Percentiles rank a stretch among this genome's conserved stretches.
These are phyloP conservation scores for Fistulina hepatica DNA, from an alignment of 1,284 basidiomycete species.

Conservation along the genomic window DNA sequence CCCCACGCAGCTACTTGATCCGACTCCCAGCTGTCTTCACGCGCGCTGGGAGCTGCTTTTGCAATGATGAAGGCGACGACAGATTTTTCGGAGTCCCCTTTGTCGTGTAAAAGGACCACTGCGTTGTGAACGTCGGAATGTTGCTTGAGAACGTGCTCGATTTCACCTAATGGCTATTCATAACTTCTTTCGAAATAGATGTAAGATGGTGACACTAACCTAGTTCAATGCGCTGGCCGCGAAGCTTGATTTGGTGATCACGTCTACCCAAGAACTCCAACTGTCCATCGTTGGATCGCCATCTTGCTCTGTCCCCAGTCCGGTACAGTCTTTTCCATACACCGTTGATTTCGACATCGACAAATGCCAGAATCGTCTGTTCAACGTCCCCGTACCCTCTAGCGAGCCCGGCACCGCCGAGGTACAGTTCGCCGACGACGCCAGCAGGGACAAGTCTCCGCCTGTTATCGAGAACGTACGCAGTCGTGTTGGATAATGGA, in stretches of 20 bases:
- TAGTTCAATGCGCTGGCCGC: constrained; percentile 7
- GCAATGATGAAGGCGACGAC: not conserved
- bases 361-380: not conserved
- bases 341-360: not conserved
- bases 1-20: not conserved
- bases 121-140: not conserved
- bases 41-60: not conserved
- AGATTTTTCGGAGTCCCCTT: not conserved
- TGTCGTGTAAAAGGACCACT: not conserved
- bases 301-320: not conserved
- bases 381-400: not conserved
- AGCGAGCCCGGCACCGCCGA: not conserved
- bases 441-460: not conserved
- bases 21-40: not conserved
- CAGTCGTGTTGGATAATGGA: not conserved
- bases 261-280: constrained; percentile 4
- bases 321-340: not conserved
- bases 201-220: not conserved
- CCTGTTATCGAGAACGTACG: not conserved
- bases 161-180: not conserved
- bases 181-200: not conserved
- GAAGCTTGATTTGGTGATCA: constrained; percentile 5
- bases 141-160: not conserved
- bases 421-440: not conserved
- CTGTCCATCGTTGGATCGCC: constrained; percentile 11